These are phyloP conservation scores for Rhodotorula sp. DNA, from an alignment of 1,284 basidiomycete species.

Conservation along the genomic window DNA sequence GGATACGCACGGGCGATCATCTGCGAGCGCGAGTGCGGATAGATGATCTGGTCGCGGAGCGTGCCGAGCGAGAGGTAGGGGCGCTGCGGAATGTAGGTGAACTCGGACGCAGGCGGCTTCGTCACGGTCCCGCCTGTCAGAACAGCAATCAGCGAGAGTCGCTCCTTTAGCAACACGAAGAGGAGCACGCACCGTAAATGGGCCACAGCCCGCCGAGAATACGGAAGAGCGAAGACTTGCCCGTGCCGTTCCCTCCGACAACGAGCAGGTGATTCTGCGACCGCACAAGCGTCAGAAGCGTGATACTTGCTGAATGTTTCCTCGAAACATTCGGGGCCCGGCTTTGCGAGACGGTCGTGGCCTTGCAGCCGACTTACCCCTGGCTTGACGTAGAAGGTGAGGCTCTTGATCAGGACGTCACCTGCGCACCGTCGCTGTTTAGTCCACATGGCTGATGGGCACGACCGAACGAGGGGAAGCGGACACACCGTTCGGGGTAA, in stretches of 20 bases:
- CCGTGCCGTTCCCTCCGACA: constrained; percentile 71
- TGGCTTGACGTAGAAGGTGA: constrained; percentile 86
- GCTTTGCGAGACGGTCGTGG: too few relatives aligned
- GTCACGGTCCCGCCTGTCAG: constrained; percentile 74
- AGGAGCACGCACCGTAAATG: constrained; percentile 67
- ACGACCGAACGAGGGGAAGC: not conserved
- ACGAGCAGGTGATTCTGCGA: constrained; percentile 81
- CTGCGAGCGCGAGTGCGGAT: constrained; percentile 75
- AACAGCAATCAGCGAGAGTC: too few relatives aligned
- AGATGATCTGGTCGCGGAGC: constrained; percentile 81
- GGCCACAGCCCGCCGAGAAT: constrained; percentile 97
- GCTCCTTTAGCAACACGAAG: not conserved
- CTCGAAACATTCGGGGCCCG: too few relatives aligned
- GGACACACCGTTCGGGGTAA: constrained; percentile 79
- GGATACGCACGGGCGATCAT: constrained; percentile 68
- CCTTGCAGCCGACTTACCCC: constrained; percentile 62
- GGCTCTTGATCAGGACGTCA: constrained; percentile 59
- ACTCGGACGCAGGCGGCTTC: constrained; percentile 84
- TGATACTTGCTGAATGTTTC: too few relatives aligned
- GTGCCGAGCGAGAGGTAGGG: constrained; percentile 93
- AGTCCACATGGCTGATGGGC: too few relatives aligned
- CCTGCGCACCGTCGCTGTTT: constrained; percentile 55
- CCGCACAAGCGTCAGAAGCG: constrained; percentile 1
- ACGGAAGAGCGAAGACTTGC: constrained; percentile 89
- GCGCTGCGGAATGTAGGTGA: constrained; percentile 93